Evolutionary conservation across 2,329 filamentous ascomycete genomes (phyloP).

Genomic region (Nakataea oryzae): DNA sequence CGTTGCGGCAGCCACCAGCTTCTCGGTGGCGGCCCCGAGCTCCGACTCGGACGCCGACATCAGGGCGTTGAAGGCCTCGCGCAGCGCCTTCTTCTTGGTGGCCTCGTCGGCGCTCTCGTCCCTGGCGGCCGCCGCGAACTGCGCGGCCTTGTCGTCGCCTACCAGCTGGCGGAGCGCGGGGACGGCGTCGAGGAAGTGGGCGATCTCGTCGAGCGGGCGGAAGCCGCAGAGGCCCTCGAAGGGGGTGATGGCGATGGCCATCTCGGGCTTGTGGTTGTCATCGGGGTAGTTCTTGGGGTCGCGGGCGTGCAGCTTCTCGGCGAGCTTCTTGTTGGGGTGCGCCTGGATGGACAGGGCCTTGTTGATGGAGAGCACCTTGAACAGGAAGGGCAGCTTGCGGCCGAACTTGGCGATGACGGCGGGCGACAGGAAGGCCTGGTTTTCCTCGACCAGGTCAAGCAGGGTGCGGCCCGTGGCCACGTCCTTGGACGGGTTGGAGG

Average conservation of each 20-base stretch:
- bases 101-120: slow-evolving; percentile 29
- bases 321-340: slow-evolving; percentile 90
- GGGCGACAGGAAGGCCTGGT: slow-evolving; percentile 68
- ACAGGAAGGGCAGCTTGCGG: slow-evolving; percentile 82
- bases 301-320: slow-evolving; percentile 73
- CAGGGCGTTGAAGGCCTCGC: slow-evolving; percentile 63
- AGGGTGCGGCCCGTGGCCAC: slow-evolving; percentile 73
- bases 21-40: slow-evolving; percentile 52
- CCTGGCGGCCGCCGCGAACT: slow-evolving; percentile 42
- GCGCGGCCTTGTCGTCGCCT: slow-evolving; percentile 49
- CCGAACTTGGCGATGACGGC: slow-evolving; percentile 67
- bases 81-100: slow-evolving; percentile 69
- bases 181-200: slow-evolving; percentile 61
- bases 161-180: slow-evolving; percentile 53
- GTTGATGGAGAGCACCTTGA: slow-evolving; percentile 93
- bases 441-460: slow-evolving; percentile 78
- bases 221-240: slow-evolving; percentile 97
- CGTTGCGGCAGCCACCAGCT: slow-evolving; percentile 62
- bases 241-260: slow-evolving; percentile 94
- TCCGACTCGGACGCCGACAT: slow-evolving; percentile 67
- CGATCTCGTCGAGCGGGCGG: slow-evolving; percentile 75
- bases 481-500: slow-evolving; percentile 89
- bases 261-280: slow-evolving; percentile 99
- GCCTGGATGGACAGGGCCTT: slow-evolving; percentile 97
- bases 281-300: slow-evolving; percentile 95